phyloP scores from a whole-genome alignment of 129 eudicot genomes.

The Helichrysum umbraculigerum region DNA sequence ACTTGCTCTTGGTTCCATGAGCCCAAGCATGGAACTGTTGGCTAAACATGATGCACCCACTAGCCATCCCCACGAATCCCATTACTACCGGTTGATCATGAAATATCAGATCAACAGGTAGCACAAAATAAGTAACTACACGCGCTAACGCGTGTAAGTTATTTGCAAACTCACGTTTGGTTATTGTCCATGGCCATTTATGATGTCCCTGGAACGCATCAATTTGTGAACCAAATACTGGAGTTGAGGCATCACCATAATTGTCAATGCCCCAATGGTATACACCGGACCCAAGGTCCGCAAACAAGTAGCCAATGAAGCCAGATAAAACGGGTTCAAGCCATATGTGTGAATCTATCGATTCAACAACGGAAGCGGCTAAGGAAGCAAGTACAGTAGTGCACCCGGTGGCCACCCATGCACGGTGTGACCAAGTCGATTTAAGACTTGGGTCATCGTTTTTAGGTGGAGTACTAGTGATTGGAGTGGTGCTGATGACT shows the following conservation, averaged over 20 bases:
- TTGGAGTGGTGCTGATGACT: conserved; percentile 20
- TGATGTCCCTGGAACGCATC: conserved; percentile 97
- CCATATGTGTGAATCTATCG: conserved; percentile 54
- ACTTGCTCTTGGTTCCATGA: conserved; percentile 75
- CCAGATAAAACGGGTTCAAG: conserved; percentile 71
- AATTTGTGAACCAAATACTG: conserved; percentile 75
- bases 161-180: conserved; percentile 75
- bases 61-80: conserved; percentile 60
- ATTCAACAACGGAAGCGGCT: conserved; percentile 45
- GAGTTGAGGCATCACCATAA: conserved; percentile 70
- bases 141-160: conserved; percentile 77
- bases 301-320: conserved; percentile 64
- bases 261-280: conserved; percentile 98
- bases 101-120: conserved; percentile 53
- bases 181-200: conserved; percentile 90
- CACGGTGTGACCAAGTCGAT: conserved; percentile 89
- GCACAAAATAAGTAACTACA: conserved; percentile 44
- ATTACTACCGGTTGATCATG: conserved; percentile 50
- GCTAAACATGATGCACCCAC: conserved; percentile 95
- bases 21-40: conserved; percentile 98
- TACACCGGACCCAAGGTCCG: conserved; percentile 93
- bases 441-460: conserved; percentile 52
- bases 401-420: conserved; percentile 85
- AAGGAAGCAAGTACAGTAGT: conserved; percentile 63
- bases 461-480: conserved; percentile 9